Base-by-base conservation (phyloP, 441 rosid species). In the Gossypium laxum region DNA sequence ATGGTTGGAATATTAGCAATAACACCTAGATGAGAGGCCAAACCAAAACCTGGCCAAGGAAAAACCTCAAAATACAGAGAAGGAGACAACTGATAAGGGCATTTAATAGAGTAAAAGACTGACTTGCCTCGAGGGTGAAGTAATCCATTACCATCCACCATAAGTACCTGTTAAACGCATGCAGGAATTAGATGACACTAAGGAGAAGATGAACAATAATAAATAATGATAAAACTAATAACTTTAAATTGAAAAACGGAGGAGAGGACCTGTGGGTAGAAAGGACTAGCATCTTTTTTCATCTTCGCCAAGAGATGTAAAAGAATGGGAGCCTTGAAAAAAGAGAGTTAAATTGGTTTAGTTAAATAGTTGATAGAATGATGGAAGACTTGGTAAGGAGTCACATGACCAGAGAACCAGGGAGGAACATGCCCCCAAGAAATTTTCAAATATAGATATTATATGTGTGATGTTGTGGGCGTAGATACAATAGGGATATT, bases 91-190 rank as follows among this genome's bases (percentile, higher is more conserved):
- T 58, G 41, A 58, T 15, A 14, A 14, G 22, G 21, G 59, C 17
- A 51, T 0, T 8, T 28, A 28, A 51, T 4, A 51, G 15, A 67
- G n/a, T 28, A 67, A 51, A 67, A 30, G 52, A 54, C 24, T 28
- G 55, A 77, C 83, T 76, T 78, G 85, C 98, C 96, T 84, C 90
- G 85, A 65, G 98, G 93, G 80, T 93, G 96, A 83, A 91, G 98
- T 51, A 89, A 74, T 22, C 97, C 97, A 79, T 90, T 90, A 64
- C 96, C 98, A 88, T 93, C 96, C 14, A 91, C 97, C 84, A 90
- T 80, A 32, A 91, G 43, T 65, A 91, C 78, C 94, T 93, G 86
- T 66, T 52, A 14, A 73, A 59, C 22, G 64, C 7, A 75, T 18
- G 15, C 72, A 55, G 55, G 70, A 69, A 67, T 41, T 65, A 34